Percentiles rank a stretch among this genome's conserved stretches.
Evolutionary conservation across 768 basidiomycete species (phyloP).

Genomic region (Porphyrellus cyaneotinctus): DNA sequence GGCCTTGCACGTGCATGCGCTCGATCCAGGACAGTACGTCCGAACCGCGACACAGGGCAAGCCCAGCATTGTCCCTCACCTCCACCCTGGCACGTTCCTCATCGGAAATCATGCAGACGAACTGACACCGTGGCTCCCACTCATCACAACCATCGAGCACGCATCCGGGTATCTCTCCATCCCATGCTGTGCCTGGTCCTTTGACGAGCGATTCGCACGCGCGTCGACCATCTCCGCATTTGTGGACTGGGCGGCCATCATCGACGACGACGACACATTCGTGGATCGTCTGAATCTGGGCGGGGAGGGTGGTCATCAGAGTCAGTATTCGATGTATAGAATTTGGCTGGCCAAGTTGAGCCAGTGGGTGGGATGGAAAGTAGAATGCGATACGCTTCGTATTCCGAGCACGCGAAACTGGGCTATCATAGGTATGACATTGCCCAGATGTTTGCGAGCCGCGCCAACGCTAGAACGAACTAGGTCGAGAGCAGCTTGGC

Average conservation of each 20-base stretch:
- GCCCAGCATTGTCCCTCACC: constrained; percentile 20
- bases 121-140: constrained; percentile 90
- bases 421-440: constrained; percentile 84
- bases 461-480: neutral
- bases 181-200: constrained; percentile 86
- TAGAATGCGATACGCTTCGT: constrained; percentile 81
- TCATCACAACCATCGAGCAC: constrained; percentile 60
- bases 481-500: constrained; percentile 28
- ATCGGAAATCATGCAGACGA: constrained; percentile 98
- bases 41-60: neutral
- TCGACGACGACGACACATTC: constrained; percentile 31
- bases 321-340: constrained; percentile 78
- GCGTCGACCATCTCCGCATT: constrained; percentile 33
- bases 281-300: constrained; percentile 53
- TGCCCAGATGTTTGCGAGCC: constrained; percentile 21
- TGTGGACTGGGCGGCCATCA: constrained; percentile 15
- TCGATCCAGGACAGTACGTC: constrained; percentile 50
- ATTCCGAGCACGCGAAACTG: constrained; percentile 95
- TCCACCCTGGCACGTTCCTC: constrained; percentile 58
- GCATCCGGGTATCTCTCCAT: constrained; percentile 76
- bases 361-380: constrained; percentile 73
- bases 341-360: constrained; percentile 81
- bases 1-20: constrained; percentile 60
- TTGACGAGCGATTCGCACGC: constrained; percentile 65
- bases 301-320: constrained; percentile 54